Evolutionary conservation across 352 stramenopile species (phyloP), one percentile per base, ranked within the genome.

Genomic region (Phytophthora cactorum): DNA sequence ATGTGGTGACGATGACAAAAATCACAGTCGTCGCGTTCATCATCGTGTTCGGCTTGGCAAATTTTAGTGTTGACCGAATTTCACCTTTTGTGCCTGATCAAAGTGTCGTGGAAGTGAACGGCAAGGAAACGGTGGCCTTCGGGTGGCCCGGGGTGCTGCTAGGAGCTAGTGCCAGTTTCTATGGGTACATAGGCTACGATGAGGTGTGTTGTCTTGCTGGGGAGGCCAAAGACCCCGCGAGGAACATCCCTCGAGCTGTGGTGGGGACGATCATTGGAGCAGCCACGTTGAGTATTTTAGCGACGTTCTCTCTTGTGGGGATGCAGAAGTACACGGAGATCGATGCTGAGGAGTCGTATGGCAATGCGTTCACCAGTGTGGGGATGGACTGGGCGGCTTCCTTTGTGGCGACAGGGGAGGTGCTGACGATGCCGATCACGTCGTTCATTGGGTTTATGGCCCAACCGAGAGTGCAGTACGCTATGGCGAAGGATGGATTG

Each of bases 171-270:
- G 92, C 92, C 32, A 97, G 90, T 41, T 99, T 99, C 67, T 99
- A 98, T 72, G 96, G 96, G 3, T 99, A 98, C 72, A 89, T 99
- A 58, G 97, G 97, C 12, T 99, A 98, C 70, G 88, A 99, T 74
- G 96, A 98, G 74, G 90, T 99, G 3, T 98, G 93, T 72, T 98
- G 95, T 55, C 68, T 99, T 12, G 92, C 94, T 0, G 90, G 84
- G 0, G 92, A 98, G 61, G 82, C 91, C 1, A 96, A 92, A 67
- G 79, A 97, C 73, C 90, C 92, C 14, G 83, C 81, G 3, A 77
- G 70, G 28, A 96, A 95, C 63, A 93, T 98, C 44, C 95, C 96
- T 0, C 75, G 85, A 10, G 90, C 91, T 0, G 92, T 99, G 17
- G 87, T 98, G 22, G 89, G 86, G 2, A 98, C 93, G 2, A 88